Base-by-base conservation (phyloP, 2,329 filamentous ascomycete genomes). In the Trichoderma sp. region DNA sequence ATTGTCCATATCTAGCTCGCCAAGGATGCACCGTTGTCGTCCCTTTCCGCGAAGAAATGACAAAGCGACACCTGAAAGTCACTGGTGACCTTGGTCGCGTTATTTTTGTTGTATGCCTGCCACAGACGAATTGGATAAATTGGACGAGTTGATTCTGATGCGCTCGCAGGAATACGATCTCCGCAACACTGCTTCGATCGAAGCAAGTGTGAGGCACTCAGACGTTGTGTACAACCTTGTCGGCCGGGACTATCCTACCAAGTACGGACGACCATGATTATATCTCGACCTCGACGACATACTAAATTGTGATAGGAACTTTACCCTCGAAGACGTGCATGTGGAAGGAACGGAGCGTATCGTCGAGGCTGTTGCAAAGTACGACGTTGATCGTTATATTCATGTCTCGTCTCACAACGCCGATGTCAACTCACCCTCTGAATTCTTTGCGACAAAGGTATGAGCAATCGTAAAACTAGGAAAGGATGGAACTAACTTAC, bases 211-310 rank as follows among this genome's bases (percentile, higher is more conserved):
- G 64, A 88, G 95, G 75, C 95, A 99, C 80, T 98, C 94, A 50
- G 95, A 99, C 78, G 91, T 97, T 70, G 95, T 99, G 72, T 97
- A 97, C 85, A 99, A 99, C 82, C 84, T 99, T 74, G 86, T 97
- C 76, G 95, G 95, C 72, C 91, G 94, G 71, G 91, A 94, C 80
- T 98, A 98, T 79, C 92, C 94, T 71, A 99, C 95, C 74, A 99
- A 99, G 92, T 93, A 83, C 75, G 86, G 78, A 39, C 22, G 22
- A 8, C 37, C 15, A 35, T n/a, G 17, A 29, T 6, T 12, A 10
- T 29, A 48, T 57, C 15, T 29, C 61, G 15, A 58, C 17, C 5
- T 25, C 35, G 12, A 39, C 5, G n/a, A 27, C 6, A 34, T 52
- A 25, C 74, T 78, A 71, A 77, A 37, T 22, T 56, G 10, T n/a